Evolutionary conservation across 2,329 filamentous ascomycete species (phyloP), one percentile per base, ranked within the genome.

Genomic region (Exophiala spinifera): DNA sequence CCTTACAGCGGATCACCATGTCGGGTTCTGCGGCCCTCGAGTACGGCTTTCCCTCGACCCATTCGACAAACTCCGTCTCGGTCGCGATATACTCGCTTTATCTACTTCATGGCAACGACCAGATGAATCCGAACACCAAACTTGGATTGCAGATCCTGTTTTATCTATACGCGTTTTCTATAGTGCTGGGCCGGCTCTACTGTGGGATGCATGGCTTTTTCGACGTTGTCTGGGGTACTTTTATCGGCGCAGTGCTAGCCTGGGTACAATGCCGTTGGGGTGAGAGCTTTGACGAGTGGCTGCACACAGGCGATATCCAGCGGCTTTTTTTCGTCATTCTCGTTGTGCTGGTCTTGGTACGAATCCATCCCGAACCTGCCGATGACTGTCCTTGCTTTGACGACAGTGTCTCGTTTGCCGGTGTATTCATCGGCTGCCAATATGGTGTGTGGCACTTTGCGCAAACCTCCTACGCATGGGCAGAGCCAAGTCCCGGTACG

Each of bases 191-290:
- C 4, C 85, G 94, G 17, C 77, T 99, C 33, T 97, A 99, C 75
- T 99, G 94, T 68, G 94, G 94, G 57, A 99, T 99, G 94, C 94
- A 99, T 72, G 94, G 94, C 10, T 96, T 97, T 72, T 78, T 94
- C 40, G 94, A 99, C 70, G 91, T 97, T 20, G 73, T 94, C 13
- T 72, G 94, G 53, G 94, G 94, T 5, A 89, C 87, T 51, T 64
- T 84, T 13, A 79, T 96, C 52, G 94, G 94, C 28, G 86, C 85
- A 10, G 72, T 80, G 4, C 78, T 87, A 33, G 80, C 80, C 1
- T 70, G 77, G 17, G 65, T 80, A 17, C 81, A 86, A 63, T 79
- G 80, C 56, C 61, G 72, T 5, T 82, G 74, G 52, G 82, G 82
- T 17, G 70, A 78, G 20, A 69, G 74, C 2, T 80, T 95, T 55